Evolutionary conservation across 2,329 filamentous ascomycete genomes (phyloP), one percentile per base, ranked within the genome.

Genomic region (Trichoderma simmonsii): DNA sequence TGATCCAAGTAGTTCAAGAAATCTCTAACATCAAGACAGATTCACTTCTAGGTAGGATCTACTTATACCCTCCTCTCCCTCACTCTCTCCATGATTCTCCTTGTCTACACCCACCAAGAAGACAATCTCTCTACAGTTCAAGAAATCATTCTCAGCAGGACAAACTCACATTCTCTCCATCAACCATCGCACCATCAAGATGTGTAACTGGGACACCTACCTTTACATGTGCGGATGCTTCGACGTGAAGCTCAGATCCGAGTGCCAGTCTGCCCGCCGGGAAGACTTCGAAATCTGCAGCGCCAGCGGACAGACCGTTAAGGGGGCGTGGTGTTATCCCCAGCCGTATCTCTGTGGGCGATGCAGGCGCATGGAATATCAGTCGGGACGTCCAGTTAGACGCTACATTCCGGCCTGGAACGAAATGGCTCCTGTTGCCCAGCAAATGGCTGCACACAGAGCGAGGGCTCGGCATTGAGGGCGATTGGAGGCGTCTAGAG

Each of bases 171-270:
- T 7, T 39, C 36, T 15, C 36, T 39, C 36, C 8, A 36, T n/a
- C 59, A 14, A 56, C 28, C 36, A 67, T 30, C 36, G 28, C 15
- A 24, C 36, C 51, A 8, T 26, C 51, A 51, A 71, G 48, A 73
- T 73, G 72, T 73, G 72, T 32, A 63, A 70, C 36, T 73, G 61
- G 70, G 63, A 72, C 51, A 72, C 65, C 12, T 72, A 66, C 60
- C 24, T 70, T 6, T 73, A 57, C 54, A 51, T 54, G 36, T 73
- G 72, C 56, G 65, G 64, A 24, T 65, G 61, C 70, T 48, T 65
- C 51, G 21, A 36, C 36, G 59, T 73, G 6, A 57, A 21, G 18
- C 60, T 62, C 18, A 63, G 39, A 9, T 26, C 26, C 26, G 28
- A 48, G n/a, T 73, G 72, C 70, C 24, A 65, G n/a, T 21, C 26